These are phyloP conservation scores for Pestalotiopsis fici DNA, from an alignment of 2,329 filamentous ascomycete species.

Conservation along the genomic window DNA sequence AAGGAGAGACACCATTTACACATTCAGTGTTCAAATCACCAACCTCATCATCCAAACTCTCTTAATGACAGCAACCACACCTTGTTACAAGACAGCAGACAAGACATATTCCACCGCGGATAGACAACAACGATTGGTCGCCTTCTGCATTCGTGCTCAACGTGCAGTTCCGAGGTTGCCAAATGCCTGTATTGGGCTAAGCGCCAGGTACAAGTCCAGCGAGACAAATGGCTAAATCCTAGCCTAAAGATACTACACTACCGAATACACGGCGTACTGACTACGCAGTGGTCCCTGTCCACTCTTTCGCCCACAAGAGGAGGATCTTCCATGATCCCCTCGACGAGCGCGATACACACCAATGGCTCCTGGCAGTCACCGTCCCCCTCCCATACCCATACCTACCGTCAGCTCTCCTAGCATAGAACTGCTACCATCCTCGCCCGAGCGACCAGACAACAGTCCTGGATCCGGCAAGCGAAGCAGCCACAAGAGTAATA, in stretches of 20 bases:
- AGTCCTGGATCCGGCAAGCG: neutral
- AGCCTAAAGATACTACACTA: neutral
- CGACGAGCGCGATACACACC: conserved; percentile 3
- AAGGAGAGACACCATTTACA: no score
- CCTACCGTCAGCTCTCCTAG: conserved; percentile 25
- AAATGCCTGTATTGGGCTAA: conserved; percentile 23
- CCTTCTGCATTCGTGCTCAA: conserved; percentile 9
- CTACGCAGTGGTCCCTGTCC: conserved; percentile 6
- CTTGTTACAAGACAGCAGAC: neutral
- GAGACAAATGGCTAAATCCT: conserved; percentile 6
- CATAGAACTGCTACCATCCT: conserved; percentile 21
- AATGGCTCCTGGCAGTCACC: conserved; percentile 23
- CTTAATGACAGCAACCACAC: neutral
- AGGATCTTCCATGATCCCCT: conserved; percentile 4
- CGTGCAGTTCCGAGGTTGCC: neutral
- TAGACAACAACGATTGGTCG: neutral
- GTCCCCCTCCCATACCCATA: conserved; percentile 27
- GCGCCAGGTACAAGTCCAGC: conserved; percentile 19
- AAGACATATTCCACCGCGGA: neutral
- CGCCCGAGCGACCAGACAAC: conserved; percentile 15
- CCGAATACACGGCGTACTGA: neutral
- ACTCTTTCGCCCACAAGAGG: neutral
- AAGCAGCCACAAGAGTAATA: conserved; percentile 14
- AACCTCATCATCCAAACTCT: neutral
- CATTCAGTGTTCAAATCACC: neutral